Evolutionary conservation across 129 eudicot genomes (phyloP).

Genomic region (Heracleum sosnowskyi): DNA sequence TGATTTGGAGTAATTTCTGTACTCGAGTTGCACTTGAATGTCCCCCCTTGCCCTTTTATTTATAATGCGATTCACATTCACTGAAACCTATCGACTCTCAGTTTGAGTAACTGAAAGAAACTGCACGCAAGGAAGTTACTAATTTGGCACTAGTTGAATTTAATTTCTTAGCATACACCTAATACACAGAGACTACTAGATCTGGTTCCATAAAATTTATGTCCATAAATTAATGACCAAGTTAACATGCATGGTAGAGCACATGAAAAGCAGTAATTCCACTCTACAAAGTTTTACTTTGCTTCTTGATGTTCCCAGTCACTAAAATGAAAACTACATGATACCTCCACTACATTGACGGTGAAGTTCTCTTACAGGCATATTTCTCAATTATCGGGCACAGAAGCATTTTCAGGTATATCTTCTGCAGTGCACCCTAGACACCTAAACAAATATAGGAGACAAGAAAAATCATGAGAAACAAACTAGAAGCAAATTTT

Average conservation of each 20-base stretch:
- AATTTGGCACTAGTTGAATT: slow-evolving; percentile 14
- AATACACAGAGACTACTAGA: slow-evolving; percentile 4
- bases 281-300: neutral
- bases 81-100: slow-evolving; percentile 79
- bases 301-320: neutral
- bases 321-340: neutral
- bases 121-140: slow-evolving; percentile 43
- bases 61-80: slow-evolving; percentile 85
- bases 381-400: slow-evolving; percentile 96
- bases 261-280: neutral
- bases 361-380: slow-evolving; percentile 43
- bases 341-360: neutral
- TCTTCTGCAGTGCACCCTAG: slow-evolving; percentile 95
- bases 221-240: neutral
- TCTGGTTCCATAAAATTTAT: neutral
- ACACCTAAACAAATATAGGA: slow-evolving; percentile 49
- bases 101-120: slow-evolving; percentile 84
- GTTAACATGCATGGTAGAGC: neutral
- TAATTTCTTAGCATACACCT: slow-evolving; percentile 7
- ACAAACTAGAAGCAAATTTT: neutral
- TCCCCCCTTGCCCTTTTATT: slow-evolving; percentile 77
- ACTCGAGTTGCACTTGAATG: slow-evolving; percentile 67
- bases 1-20: slow-evolving; percentile 81
- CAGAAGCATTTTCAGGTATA: slow-evolving; percentile 77
- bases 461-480: slow-evolving; percentile 6